Conservation (phyloP, 2,329 filamentous ascomycete species). For the Samsoniella hepiali region DNA sequence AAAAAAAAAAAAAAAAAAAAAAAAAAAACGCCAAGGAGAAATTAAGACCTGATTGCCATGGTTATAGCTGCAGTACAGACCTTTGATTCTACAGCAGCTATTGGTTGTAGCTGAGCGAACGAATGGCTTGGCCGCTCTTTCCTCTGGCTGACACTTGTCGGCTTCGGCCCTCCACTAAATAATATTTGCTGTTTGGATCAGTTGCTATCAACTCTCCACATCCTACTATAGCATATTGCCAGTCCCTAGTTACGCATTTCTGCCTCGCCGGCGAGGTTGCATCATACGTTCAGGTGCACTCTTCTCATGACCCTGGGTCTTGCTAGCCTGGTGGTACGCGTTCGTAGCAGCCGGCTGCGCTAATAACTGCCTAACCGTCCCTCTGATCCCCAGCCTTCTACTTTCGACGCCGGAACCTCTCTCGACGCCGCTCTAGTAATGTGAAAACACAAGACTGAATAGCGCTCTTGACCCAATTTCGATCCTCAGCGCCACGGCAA, state of each 20-base stretch:
- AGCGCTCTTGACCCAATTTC: background rate
- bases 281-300: background rate
- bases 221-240: background rate
- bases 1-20: no score
- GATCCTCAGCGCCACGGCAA: background rate
- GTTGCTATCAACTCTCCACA: background rate
- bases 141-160: background rate
- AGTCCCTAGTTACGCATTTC: background rate
- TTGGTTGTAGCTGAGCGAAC: background rate
- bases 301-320: background rate
- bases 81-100: background rate
- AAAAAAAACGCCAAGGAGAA: no score
- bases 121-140: background rate
- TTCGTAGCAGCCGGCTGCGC: background rate
- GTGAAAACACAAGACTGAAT: background rate
- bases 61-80: no score
- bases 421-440: background rate
- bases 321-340: background rate
- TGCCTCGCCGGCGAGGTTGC: conserved; percentile 10
- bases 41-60: no score
- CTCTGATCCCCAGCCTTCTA: background rate
- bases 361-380: background rate
- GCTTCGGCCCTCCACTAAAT: background rate
- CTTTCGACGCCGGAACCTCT: background rate
- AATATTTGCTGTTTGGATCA: background rate